Conservation (phyloP, 192 early-diverging fungal species). For the Entomortierella chlamydospora region DNA sequence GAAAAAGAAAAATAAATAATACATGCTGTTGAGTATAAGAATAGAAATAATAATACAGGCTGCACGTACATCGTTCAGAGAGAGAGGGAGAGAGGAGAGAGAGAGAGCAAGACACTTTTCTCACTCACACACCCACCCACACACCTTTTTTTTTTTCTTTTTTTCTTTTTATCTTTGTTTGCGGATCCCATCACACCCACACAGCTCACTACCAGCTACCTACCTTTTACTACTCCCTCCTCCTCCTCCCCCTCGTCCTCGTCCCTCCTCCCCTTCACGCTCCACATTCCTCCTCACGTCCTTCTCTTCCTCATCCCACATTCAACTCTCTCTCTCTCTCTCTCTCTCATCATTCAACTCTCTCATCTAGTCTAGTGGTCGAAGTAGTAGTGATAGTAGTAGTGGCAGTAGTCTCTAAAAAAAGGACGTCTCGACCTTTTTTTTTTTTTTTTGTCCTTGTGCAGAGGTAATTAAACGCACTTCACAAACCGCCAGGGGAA, state of each 20-base stretch:
- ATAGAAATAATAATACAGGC: no score
- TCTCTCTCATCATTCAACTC: background rate
- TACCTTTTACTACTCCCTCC: background rate
- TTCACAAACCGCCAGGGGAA: background rate
- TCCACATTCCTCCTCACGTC: background rate
- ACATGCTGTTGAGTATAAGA: no score
- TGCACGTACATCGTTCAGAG: no score
- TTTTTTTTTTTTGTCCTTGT: background rate
- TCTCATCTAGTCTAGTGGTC: background rate
- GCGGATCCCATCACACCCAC: no score
- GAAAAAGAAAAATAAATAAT: no score
- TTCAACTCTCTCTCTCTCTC: background rate
- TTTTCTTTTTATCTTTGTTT: background rate
- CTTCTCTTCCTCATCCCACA: slow-evolving; percentile 1
- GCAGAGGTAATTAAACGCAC: background rate
- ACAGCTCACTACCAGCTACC: background rate
- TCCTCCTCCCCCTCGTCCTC: background rate
- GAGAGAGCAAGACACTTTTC: no score
- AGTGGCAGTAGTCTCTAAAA: no score
- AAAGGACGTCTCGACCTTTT: slow-evolving; percentile 1
- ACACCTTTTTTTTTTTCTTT: background rate
- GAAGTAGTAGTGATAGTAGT: background rate
- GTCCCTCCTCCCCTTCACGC: background rate
- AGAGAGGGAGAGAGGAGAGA: no score
- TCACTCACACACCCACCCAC: background rate